A percentile compares a stretch with the other conserved stretches of the same genome.
These are phyloP conservation scores for Hypoxylon sp. DNA, from an alignment of 2,329 filamentous ascomycete genomes.

Conservation along the genomic window DNA sequence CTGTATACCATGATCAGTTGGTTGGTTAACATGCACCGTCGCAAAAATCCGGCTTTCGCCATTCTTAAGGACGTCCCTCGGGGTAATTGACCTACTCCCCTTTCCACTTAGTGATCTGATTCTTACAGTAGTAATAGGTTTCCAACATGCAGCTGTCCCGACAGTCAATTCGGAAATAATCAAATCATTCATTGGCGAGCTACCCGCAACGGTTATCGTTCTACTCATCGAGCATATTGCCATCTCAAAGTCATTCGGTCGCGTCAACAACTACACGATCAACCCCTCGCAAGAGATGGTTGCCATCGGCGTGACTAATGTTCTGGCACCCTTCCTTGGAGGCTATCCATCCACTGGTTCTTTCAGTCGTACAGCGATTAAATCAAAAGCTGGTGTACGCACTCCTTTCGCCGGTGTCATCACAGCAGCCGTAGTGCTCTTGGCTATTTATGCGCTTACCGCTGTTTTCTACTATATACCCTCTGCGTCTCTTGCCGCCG, in stretches of 20 bases:
- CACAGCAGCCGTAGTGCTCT: slow-evolving; percentile 85
- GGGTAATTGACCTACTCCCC: slow-evolving; percentile 62
- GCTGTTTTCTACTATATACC: slow-evolving; percentile 96
- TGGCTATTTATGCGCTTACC: slow-evolving; percentile 91
- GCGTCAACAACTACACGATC: slow-evolving; percentile 96
- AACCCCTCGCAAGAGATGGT: slow-evolving; percentile 97
- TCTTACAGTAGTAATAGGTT: slow-evolving; percentile 67
- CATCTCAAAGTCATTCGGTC: slow-evolving; percentile 96
- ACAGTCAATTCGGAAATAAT: slow-evolving; percentile 76
- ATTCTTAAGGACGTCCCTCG: slow-evolving; percentile 84
- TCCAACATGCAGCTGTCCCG: slow-evolving; percentile 83
- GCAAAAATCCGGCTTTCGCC: slow-evolving; percentile 75
- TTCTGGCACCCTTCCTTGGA: slow-evolving; percentile 91
- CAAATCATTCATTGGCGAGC: slow-evolving; percentile 75
- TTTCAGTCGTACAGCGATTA: slow-evolving; percentile 96
- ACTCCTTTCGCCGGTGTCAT: slow-evolving; percentile 93
- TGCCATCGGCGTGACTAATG: slow-evolving; percentile 90
- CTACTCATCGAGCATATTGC: slow-evolving; percentile 96
- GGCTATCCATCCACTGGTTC: slow-evolving; percentile 95
- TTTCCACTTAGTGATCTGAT: slow-evolving; percentile 25
- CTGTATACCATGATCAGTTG: slow-evolving; percentile 94
- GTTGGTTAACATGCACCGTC: slow-evolving; percentile 80
- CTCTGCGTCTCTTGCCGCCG: slow-evolving; percentile 81
- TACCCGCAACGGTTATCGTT: slow-evolving; percentile 93
- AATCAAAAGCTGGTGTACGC: slow-evolving; percentile 94